Evolutionary conservation across 441 rosid genomes (phyloP), one percentile per base, ranked within the genome.

Genomic region (Cnidoscolus chayamansa): DNA sequence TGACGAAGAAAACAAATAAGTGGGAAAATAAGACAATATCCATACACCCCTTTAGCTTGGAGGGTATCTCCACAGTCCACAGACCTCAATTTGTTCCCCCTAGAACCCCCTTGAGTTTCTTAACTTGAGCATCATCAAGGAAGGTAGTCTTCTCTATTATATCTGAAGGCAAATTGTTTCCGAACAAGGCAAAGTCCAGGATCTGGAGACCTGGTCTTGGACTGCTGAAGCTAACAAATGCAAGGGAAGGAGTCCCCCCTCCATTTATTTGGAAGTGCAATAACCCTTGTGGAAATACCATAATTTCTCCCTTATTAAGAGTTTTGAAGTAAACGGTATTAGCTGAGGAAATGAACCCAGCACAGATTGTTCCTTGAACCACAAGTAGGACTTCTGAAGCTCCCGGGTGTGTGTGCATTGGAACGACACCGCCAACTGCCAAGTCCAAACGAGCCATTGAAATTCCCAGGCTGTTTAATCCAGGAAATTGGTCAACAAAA

Each of bases 371-470:
- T 53, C 97, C 98, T 20, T 71, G 71, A 1, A 83, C 1, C 5
- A 93, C 97, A 1, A 83, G 6, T 5, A 93, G 81, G 20, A 81
- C 73, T 77, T 93, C 95, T 1, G 95, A 81, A 13, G 73, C 97
- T 4, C 87, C 89, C 0, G 95, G 95, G 76, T 90, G 98, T 45
- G 95, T 88, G 79, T 93, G 98, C 73, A 90, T 76, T 31, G 95
- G 98, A 61, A 91, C 53, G 15, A 89, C 92, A 4, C 98, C 97
- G 0, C 79, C 91, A 7, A 35, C 57, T 0, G 89, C 92, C 73
- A 91, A 76, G 81, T 93, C 98, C 47, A 89, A 68, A 73, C 97
- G 88, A 66, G 95, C 97, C 45, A 85, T 0, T 45, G 98, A 90
- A 64, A 93, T 55, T 3, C 91, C 97, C 4, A 90, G 98, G 11